phyloP scores from a whole-genome alignment of 2,329 filamentous ascomycete genomes.

The Claviceps quebecensis region DNA sequence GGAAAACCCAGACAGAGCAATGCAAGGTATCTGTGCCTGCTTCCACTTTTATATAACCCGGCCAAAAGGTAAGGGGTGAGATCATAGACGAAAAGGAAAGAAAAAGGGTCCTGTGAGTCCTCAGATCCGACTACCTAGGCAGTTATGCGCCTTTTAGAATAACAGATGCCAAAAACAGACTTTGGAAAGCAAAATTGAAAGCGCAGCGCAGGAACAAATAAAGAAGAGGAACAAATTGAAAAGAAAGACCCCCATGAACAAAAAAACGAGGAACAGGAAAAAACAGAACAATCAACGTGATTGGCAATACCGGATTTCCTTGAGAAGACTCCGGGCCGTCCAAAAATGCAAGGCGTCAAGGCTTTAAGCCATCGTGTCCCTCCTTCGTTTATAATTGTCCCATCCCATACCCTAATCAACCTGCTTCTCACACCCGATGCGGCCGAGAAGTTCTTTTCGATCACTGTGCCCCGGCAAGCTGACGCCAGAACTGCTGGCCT shows the following conservation, averaged over 20 bases:
- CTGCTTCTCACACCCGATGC: constrained; percentile 74
- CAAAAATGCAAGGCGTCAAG: constrained; percentile 2
- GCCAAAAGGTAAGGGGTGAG: too few relatives aligned
- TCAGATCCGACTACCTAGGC: not conserved
- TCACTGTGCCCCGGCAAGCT: constrained; percentile 59
- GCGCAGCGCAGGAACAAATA: not conserved
- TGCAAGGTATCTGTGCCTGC: not conserved
- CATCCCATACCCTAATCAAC: constrained; percentile 25
- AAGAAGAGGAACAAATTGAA: not conserved
- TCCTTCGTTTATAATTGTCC: not conserved
- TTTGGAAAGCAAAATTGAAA: too few relatives aligned
- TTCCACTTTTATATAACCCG: not conserved
- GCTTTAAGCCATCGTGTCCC: constrained; percentile 2
- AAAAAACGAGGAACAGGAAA: not conserved
- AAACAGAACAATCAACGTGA: not conserved
- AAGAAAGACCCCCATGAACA: too few relatives aligned
- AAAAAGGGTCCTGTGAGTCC: not conserved
- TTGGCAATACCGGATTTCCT: not conserved
- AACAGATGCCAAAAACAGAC: not conserved
- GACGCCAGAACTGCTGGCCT: constrained; percentile 40
- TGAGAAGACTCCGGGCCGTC: not conserved
- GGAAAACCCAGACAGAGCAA: not conserved
- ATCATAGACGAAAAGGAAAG: too few relatives aligned
- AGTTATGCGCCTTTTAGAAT: not conserved
- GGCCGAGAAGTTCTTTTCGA: constrained; percentile 65